A percentile compares a stretch with the other conserved stretches of the same genome.
phyloP scores from a whole-genome alignment of 345 rosid genomes.

The Gossypium herbaceum region DNA sequence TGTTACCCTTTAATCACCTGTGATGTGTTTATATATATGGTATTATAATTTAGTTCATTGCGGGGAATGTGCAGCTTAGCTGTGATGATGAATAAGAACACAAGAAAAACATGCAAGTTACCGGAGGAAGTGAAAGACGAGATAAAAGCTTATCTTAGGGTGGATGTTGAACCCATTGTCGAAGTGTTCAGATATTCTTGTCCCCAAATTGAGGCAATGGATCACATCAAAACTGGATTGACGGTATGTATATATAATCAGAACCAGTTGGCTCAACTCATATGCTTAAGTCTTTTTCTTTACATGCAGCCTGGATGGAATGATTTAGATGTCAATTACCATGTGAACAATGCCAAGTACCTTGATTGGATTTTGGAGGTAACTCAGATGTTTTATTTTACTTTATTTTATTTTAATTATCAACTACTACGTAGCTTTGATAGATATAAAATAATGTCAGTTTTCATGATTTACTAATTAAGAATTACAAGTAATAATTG shows the following conservation, averaged over 20 bases:
- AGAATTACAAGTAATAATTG: neutral
- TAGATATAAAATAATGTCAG: neutral
- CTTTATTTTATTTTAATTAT: neutral
- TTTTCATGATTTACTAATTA: neutral
- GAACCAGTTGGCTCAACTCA: neutral
- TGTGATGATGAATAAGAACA: conserved; percentile 3
- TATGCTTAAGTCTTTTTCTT: neutral
- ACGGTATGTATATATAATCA: neutral
- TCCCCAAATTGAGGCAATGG: neutral
- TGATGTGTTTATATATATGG: neutral
- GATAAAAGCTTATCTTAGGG: neutral
- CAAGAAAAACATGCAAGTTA: conserved; percentile 4
- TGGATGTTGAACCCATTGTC: neutral
- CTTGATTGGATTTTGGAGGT: conserved; percentile 15
- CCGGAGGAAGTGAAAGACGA: conserved; percentile 6
- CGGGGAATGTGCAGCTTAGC: neutral
- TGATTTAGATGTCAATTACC: conserved; percentile 3
- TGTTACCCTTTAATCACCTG: neutral
- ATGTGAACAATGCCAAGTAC: conserved; percentile 8
- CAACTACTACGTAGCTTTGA: neutral
- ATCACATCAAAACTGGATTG: neutral
- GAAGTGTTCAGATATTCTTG: neutral
- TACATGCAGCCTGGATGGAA: conserved; percentile 4
- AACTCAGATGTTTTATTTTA: neutral
- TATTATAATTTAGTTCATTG: neutral